Conservation (phyloP, 2,329 filamentous ascomycete species). For the Claviceps sp. region DNA sequence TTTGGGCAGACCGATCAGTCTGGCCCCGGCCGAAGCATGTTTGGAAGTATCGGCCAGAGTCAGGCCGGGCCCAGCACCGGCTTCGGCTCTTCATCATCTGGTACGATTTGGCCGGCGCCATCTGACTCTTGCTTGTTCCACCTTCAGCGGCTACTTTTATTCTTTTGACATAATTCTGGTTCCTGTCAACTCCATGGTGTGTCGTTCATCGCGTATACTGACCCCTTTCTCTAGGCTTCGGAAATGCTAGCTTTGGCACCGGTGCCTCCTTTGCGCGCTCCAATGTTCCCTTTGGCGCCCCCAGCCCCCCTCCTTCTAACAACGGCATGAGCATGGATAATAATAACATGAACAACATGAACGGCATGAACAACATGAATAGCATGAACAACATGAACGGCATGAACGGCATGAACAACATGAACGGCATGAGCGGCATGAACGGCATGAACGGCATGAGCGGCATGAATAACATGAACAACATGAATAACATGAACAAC, state of each 20-base stretch:
- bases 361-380: too few species aligned
- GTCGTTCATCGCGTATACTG: neutral
- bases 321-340: too few species aligned
- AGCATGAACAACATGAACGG: too few species aligned
- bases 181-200: neutral
- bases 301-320: constrained; percentile 4
- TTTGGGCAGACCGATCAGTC: constrained; percentile 29
- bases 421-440: too few species aligned
- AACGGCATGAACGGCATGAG: too few species aligned
- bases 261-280: constrained; percentile 38
- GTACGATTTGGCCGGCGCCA: constrained; percentile 14
- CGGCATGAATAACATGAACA: too few species aligned
- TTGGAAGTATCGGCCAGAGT: constrained; percentile 24
- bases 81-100: constrained; percentile 20
- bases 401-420: too few species aligned
- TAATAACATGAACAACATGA: too few species aligned
- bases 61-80: constrained; percentile 16
- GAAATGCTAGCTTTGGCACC: constrained; percentile 24
- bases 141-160: neutral
- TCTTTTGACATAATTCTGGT: neutral
- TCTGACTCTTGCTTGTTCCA: neutral
- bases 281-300: constrained; percentile 33
- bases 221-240: constrained; percentile 17
- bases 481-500: too few species aligned
- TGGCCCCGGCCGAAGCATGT: constrained; percentile 25